phyloP scores from a whole-genome alignment of 306 rosid genomes.

The Begonia loranthoides region DNA sequence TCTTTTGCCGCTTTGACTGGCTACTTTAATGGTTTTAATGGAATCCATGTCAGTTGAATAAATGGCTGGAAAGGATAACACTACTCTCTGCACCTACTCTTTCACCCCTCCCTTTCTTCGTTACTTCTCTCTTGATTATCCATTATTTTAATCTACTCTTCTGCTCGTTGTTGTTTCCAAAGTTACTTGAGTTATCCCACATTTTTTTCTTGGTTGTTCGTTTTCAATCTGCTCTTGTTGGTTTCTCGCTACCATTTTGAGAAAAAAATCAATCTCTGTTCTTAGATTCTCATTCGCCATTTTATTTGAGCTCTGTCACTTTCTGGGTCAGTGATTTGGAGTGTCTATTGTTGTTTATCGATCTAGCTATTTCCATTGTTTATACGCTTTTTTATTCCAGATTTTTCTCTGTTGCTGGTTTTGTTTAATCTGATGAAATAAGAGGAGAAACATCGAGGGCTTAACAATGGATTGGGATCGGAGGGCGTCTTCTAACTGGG shows the following conservation, averaged over 20 bases:
- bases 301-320: neutral
- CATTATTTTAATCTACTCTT: constrained; percentile 7
- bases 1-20: constrained; percentile 5
- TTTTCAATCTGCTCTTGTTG: constrained; percentile 10
- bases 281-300: neutral
- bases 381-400: neutral
- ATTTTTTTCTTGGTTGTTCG: too few species aligned
- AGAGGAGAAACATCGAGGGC: too few species aligned
- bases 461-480: constrained; percentile 82
- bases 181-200: constrained; percentile 17
- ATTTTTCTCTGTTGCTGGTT: neutral
- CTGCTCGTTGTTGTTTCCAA: constrained; percentile 20
- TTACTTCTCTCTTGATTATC: constrained; percentile 8
- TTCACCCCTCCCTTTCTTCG: constrained; percentile 5
- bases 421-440: constrained; percentile 16
- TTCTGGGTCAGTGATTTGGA: neutral
- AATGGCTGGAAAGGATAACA: constrained; percentile 21
- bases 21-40: constrained; percentile 36
- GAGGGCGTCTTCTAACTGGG: constrained; percentile 58
- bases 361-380: neutral
- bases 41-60: constrained; percentile 58
- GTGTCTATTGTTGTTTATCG: neutral
- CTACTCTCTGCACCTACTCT: constrained; percentile 19
- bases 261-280: constrained; percentile 3
- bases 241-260: constrained; percentile 7